Base-by-base conservation (phyloP, 768 basidiomycete species). In the Saitozyma podzolica region DNA sequence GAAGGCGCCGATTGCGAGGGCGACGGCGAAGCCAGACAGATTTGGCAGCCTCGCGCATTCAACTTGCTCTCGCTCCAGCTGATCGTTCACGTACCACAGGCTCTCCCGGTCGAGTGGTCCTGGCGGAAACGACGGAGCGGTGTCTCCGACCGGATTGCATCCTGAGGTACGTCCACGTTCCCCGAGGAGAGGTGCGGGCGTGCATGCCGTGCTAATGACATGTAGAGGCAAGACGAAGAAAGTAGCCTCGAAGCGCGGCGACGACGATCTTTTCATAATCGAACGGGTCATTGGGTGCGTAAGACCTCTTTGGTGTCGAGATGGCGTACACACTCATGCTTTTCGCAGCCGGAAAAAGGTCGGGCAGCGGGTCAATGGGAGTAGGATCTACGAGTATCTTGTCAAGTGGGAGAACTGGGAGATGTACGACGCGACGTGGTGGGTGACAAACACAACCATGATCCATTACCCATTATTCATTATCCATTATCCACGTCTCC, bases 391-490 rank as follows among this genome's bases (percentile, higher is more conserved):
- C 19, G 56, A 58, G 29, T 63, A 47, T 39, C 45, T 63, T 8
- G 62, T 58, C 19, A 58, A 58, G 39, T 58, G 62, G 62, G 62
- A 49, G 9, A 29, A 16, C n/a, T 59, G 58, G 58, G 19, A 37
- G 4, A 45, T 58, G 0, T 58, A 53, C 40, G 56, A 63, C 29
- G 39, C 58, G 13, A 53, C 50, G 8, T 63, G 62, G 62, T 52
- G 19, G 43, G 50, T 16, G 11, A 19, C 2, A 5, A 2, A 5
- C 2, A 29, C 29, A 29, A 5, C 29, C 29, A 29, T 29, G 2
- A 29, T 29, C 29, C 29, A 5, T 29, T 5, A 29, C 5, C 29
- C 2, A 29, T n/a, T n/a, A n/a, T n/a, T n/a, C n/a, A 29, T 29
- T 29, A 29, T 29, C 29, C 29, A 5, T 29, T 5, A 29, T 29